Base-by-base conservation (phyloP, 2,329 filamentous ascomycete genomes). In the Fusarium albosuccineum region DNA sequence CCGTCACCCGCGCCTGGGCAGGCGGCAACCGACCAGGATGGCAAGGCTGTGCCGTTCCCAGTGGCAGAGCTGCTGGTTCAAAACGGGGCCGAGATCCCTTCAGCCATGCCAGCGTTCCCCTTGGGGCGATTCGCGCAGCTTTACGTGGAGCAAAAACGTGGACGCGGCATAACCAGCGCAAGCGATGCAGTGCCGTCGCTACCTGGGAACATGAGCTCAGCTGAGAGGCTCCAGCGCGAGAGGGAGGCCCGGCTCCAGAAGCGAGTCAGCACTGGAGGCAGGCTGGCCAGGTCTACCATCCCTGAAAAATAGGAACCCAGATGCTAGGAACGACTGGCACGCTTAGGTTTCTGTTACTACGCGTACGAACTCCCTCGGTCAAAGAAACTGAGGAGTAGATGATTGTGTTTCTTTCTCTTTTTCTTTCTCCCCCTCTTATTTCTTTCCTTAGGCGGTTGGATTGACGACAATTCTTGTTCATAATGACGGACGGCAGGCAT, bases 1-100 rank as follows among this genome's bases (percentile, higher is more conserved):
- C 94, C 94, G 1, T 87, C 78, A 75, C 82, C 83, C 5, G 77
- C 80, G 22, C 81, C 83, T 2, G 76, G 81, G 17, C 76, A 83
- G 36, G 70, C 83, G 4, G 73, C 82, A 42, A 63, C 79, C 68
- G 75, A 86, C 74, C 72, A 82, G 55, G 74, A 82, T 66, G 71
- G 83, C 76, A 89, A 88, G 68, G 76, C 83, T 4, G 85, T 89
- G 9, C 87, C 94, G 0, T 99, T 99, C 76, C 90, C 96, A 0
- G 85, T 98, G 41, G 96, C 96, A 13, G 96, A 99, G 78, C 82
- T 99, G 61, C 85, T 99, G 13, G 84, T 97, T 13, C 97, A 98
- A 73, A 98, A 99, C 74, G 96, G 96, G 14, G 94, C 94, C 4
- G 92, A 97, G 65, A 91, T 98, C 34, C 95, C 96, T 0, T 76